Evolutionary conservation across 768 basidiomycete species (phyloP), one percentile per base, ranked within the genome.

Genomic region (Tylopilus intermedius): DNA sequence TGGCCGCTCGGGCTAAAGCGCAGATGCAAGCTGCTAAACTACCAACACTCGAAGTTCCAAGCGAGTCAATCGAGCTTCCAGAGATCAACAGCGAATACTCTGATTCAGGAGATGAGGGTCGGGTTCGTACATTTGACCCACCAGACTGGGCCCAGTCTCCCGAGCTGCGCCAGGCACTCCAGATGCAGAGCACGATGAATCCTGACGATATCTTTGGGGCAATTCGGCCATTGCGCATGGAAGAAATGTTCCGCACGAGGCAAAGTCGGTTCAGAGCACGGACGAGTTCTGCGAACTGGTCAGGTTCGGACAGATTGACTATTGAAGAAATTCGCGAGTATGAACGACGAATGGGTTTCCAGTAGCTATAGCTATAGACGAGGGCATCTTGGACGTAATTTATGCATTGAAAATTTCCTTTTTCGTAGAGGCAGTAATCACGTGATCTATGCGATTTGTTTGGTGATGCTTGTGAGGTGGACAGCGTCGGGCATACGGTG

Each of bases 11-110:
- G 26, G 80, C 80, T 22, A 82, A 83, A 63, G 79, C 84, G 27
- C 82, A 86, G 58, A 71, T 86, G 50, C 77, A 83, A 53, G 84
- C 84, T 24, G 77, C 81, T 13, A 67, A 69, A 40, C 76, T 79
- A 49, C 70, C 73, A 35, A 65, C 71, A 35, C 78, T 81, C 9
- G 66, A 72, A 3, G 67, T 85, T 51, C 71, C 83, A 15, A 88
- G 84, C 65, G 88, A 93, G 74, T 83, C 78, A 64, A 90, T 94
- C 60, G 93, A 94, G 62, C 76, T 99, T 15, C 94, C 95, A 0
- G 95, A 98, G 43, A 93, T 96, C 64, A 88, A 93, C 62, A 93
- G 90, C 71, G 95, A 97, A 62, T 98, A 97, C 70, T 96, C 94
- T 5, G 90, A 94, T 69, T 96, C 94, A 5, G 95, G 93, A 42